Conservation (phyloP, 2,329 filamentous ascomycete genomes). For the Chaetomium olivaceum region DNA sequence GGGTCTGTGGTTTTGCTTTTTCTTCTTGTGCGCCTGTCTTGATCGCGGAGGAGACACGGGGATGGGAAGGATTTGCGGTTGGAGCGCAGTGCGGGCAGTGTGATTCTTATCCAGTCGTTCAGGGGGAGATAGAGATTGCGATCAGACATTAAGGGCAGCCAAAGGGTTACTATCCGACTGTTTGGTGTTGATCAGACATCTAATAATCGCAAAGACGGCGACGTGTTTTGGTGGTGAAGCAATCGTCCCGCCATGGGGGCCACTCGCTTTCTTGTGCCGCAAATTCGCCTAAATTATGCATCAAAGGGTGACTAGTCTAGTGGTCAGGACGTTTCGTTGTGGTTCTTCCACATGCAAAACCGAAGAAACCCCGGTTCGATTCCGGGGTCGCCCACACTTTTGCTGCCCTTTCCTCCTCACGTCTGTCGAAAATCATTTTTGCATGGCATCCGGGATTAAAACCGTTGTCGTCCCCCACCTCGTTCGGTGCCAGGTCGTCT, state of each 20-base stretch:
- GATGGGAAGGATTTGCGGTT: neutral
- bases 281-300: neutral
- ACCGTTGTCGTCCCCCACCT: no score
- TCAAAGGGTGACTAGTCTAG: conserved; percentile 24
- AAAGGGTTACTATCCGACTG: neutral
- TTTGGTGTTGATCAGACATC: neutral
- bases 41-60: no score
- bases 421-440: neutral
- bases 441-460: no score
- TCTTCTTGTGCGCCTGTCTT: no score
- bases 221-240: neutral
- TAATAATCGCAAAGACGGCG: neutral
- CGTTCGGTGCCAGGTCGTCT: no score
- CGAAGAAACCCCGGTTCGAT: conserved; percentile 32
- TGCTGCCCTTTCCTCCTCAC: neutral
- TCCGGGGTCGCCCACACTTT: conserved; percentile 29
- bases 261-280: neutral
- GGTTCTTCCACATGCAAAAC: conserved; percentile 9
- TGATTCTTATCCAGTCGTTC: neutral
- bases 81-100: neutral
- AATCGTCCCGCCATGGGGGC: neutral
- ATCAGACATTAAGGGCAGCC: neutral
- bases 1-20: no score
- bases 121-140: neutral
- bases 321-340: conserved; percentile 27